Percentiles rank a stretch among this genome's conserved stretches.
phyloP scores from a whole-genome alignment of 805 yeast genomes.

The Candida namnaoensis region DNA sequence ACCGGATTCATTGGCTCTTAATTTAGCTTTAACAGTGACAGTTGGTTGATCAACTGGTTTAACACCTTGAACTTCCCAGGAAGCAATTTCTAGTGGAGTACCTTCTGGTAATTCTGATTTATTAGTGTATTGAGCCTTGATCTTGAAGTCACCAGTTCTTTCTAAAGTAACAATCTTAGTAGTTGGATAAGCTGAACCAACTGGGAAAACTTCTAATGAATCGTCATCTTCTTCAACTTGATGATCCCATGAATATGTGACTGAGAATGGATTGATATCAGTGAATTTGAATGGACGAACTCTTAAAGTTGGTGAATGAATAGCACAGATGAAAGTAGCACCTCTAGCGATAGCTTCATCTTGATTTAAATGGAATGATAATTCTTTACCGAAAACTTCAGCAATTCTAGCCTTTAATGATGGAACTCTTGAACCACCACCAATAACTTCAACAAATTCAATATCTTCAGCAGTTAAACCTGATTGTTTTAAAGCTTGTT shows the following conservation, averaged over 20 bases:
- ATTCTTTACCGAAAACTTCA: slow-evolving; percentile 73
- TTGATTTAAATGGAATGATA: slow-evolving; percentile 94
- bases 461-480: slow-evolving; percentile 63
- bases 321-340: slow-evolving; percentile 97
- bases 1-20: slow-evolving; percentile 96
- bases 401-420: slow-evolving; percentile 73
- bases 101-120: slow-evolving; percentile 66
- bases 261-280: slow-evolving; percentile 87
- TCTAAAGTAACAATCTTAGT: slow-evolving; percentile 91
- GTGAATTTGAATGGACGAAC: slow-evolving; percentile 98
- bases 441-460: slow-evolving; percentile 90
- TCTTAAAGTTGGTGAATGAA: slow-evolving; percentile 97
- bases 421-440: slow-evolving; percentile 99
- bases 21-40: slow-evolving; percentile 83
- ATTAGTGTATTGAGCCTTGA: slow-evolving; percentile 81
- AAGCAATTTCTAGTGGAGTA: slow-evolving; percentile 56
- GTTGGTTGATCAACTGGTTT: slow-evolving; percentile 66
- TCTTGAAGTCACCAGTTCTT: slow-evolving; percentile 82
- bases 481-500: slow-evolving; percentile 75
- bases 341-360: slow-evolving; percentile 99
- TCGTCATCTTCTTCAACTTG: slow-evolving; percentile 84
- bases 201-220: slow-evolving; percentile 94
- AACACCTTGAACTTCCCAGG: slow-evolving; percentile 85
- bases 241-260: slow-evolving; percentile 92
- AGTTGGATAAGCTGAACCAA: slow-evolving; percentile 86